These are phyloP conservation scores for Polyplosphaeria fusca DNA, from an alignment of 495 filamentous ascomycete genomes.

Conservation along the genomic window DNA sequence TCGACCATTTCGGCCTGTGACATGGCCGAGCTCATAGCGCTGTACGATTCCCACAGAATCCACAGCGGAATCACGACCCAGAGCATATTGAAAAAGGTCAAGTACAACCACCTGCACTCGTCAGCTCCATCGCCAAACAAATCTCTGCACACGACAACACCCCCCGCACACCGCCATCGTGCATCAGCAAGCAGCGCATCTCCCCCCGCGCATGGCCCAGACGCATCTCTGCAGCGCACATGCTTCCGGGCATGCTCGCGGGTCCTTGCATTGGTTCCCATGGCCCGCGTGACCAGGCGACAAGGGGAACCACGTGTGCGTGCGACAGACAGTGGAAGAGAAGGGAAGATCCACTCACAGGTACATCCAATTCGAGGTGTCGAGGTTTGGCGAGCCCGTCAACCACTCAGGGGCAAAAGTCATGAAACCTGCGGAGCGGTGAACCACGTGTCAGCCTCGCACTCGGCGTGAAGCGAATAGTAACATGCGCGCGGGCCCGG, in stretches of 20 bases:
- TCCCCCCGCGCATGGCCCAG: too few species aligned
- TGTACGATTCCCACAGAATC: constrained; percentile 64
- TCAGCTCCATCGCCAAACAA: too few species aligned
- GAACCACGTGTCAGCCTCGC: constrained; percentile 27
- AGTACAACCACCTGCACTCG: constrained; percentile 66
- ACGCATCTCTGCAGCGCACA: too few species aligned
- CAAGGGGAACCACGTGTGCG: constrained; percentile 5
- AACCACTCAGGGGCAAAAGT: constrained; percentile 96
- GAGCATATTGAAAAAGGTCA: constrained; percentile 86
- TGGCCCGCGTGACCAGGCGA: neutral
- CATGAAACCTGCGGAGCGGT: constrained; percentile 66
- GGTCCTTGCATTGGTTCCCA: neutral
- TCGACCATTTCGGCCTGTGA: constrained; percentile 35
- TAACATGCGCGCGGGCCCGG: neutral
- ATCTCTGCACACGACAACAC: too few species aligned
- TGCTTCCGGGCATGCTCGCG: neutral
- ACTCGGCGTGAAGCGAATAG: neutral
- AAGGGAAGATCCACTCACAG: constrained; percentile 41
- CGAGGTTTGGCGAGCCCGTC: constrained; percentile 68
- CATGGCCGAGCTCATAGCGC: constrained; percentile 31
- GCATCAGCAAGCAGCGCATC: too few species aligned
- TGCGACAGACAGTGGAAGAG: neutral
- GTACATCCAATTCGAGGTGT: constrained; percentile 81
- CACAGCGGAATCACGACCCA: constrained; percentile 78
- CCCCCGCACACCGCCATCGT: too few species aligned